Percentiles rank a stretch among this genome's conserved stretches.
Evolutionary conservation across 2,329 filamentous ascomycete genomes (phyloP).

Genomic region (Monilinia fructigena): DNA sequence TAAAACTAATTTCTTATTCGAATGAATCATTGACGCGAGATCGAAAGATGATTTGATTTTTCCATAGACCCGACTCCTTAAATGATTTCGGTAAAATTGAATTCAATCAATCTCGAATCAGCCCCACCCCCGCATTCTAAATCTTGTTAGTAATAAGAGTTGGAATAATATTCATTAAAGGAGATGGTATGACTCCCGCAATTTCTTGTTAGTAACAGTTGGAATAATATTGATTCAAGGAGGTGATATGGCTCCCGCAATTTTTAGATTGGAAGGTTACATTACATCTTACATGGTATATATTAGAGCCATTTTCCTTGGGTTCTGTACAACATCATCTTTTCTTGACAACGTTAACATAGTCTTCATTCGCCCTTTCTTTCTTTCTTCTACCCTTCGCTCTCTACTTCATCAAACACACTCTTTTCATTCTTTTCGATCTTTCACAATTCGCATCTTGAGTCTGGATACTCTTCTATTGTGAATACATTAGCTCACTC

Average conservation of each 20-base stretch:
- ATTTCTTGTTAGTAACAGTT: neutral
- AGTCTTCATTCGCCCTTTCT: neutral
- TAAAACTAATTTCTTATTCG: neutral
- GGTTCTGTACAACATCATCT: neutral
- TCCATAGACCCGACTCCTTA: neutral
- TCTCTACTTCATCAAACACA: neutral
- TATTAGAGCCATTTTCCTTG: neutral
- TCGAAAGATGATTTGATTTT: neutral
- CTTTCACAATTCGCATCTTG: neutral
- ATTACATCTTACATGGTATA: neutral
- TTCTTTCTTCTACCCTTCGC: neutral
- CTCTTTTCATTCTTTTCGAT: neutral
- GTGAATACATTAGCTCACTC: neutral
- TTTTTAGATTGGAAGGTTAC: neutral
- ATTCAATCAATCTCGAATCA: conserved; percentile 8
- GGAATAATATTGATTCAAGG: neutral
- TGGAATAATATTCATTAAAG: no score
- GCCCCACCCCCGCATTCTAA: conserved; percentile 6
- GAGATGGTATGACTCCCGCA: no score
- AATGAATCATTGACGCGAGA: conserved; percentile 6
- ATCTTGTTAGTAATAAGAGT: no score
- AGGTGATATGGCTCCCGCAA: neutral
- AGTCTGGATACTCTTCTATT: conserved; percentile 16
- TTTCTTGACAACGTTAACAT: neutral
- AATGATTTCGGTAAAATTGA: neutral